Evolutionary conservation across 1,284 basidiomycete genomes (phyloP).

Genomic region (Tilletia horrida): DNA sequence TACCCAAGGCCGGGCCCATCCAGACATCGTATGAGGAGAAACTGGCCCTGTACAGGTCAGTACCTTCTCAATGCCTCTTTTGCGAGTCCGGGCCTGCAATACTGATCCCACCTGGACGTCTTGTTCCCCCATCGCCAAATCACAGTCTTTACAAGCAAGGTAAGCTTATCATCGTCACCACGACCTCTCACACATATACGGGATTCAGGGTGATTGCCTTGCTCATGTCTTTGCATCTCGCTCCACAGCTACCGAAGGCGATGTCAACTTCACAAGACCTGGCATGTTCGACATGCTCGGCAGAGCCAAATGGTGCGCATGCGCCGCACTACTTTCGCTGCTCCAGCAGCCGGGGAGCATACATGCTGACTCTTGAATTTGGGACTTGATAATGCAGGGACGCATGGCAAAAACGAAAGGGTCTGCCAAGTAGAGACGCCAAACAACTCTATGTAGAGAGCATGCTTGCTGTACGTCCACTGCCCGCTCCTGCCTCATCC

Average conservation of each 20-base stretch:
- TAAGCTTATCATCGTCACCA: too few species aligned
- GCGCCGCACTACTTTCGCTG: conserved; percentile 4
- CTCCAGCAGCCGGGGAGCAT: conserved; percentile 13
- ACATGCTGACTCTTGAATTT: conserved; percentile 1
- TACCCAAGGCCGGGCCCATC: conserved; percentile 91
- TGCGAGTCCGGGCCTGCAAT: neutral
- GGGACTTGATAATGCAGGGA: conserved; percentile 68
- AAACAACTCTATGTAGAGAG: conserved; percentile 87
- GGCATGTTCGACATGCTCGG: conserved; percentile 88
- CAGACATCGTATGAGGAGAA: conserved; percentile 97
- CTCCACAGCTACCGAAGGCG: conserved; percentile 74
- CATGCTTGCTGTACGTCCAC: conserved; percentile 61
- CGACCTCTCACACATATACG: too few species aligned
- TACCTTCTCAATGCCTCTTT: neutral
- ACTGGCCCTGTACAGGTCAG: conserved; percentile 81
- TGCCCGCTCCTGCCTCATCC: neutral
- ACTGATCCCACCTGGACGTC: neutral
- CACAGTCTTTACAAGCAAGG: conserved; percentile 55
- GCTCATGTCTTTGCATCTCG: too few species aligned
- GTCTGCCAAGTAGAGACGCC: conserved; percentile 72
- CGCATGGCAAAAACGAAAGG: conserved; percentile 87
- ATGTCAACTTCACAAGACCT: conserved; percentile 75
- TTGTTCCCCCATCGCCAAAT: too few species aligned
- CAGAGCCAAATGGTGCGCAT: conserved; percentile 79
- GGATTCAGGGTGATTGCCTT: too few species aligned